phyloP scores from a whole-genome alignment of 257 asterid species.

The Fraxinus cuspidata region DNA sequence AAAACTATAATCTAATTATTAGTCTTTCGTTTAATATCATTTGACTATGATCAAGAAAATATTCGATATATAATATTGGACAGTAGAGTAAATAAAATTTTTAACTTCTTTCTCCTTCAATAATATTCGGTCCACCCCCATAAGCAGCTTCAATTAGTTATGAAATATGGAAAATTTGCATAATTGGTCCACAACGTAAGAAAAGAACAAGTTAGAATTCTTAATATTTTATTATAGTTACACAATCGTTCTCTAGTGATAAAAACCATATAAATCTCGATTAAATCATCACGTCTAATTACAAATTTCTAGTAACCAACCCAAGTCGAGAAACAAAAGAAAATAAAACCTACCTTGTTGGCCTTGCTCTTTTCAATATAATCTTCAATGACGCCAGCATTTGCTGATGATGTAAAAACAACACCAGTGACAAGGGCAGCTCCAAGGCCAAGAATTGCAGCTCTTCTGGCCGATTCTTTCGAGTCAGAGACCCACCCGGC shows the following conservation, averaged over 20 bases:
- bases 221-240: neutral
- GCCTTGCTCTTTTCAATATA: slow-evolving; percentile 85
- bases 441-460: slow-evolving; percentile 13
- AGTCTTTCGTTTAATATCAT: neutral
- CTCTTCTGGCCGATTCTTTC: slow-evolving; percentile 24
- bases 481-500: slow-evolving; percentile 38
- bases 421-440: neutral
- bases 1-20: too few relatives aligned
- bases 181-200: neutral
- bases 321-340: neutral
- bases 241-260: neutral
- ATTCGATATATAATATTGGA: too few relatives aligned
- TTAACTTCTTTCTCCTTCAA: too few relatives aligned
- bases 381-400: slow-evolving; percentile 7
- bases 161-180: too few relatives aligned
- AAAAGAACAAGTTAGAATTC: neutral
- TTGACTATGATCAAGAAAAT: neutral
- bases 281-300: neutral
- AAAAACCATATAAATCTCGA: neutral
- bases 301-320: neutral
- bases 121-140: neutral
- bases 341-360: slow-evolving; percentile 61
- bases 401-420: neutral
- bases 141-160: too few relatives aligned
- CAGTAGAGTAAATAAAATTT: neutral